Conservation (phyloP, 306 rosid genomes). For the Betula pendula region DNA sequence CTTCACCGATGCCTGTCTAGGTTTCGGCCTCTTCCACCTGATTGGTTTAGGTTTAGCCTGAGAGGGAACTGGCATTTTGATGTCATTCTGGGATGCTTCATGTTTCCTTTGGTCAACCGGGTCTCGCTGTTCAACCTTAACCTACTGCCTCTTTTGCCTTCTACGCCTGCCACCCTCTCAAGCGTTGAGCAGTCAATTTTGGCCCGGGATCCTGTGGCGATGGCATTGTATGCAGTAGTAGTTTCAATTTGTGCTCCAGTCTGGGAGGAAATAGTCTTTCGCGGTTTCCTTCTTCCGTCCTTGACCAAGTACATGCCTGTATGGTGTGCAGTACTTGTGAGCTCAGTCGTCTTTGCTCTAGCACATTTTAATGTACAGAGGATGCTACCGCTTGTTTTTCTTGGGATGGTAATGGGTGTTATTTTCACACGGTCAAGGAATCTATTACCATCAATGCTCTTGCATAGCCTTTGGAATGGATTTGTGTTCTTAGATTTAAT, state of each 20-base stretch:
- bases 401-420: constrained; percentile 91
- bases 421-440: constrained; percentile 86
- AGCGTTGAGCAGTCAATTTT: constrained; percentile 89
- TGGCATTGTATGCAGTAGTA: constrained; percentile 75
- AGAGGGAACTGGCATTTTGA: constrained; percentile 86
- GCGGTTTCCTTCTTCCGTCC: constrained; percentile 94
- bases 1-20: constrained; percentile 77
- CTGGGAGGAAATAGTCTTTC: constrained; percentile 95
- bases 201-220: constrained; percentile 92
- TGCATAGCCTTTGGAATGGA: constrained; percentile 99
- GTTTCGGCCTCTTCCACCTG: constrained; percentile 86
- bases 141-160: constrained; percentile 78
- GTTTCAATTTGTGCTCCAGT: constrained; percentile 92
- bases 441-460: constrained; percentile 84
- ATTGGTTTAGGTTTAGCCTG: constrained; percentile 85
- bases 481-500: constrained; percentile 81
- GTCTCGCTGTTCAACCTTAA: constrained; percentile 85
- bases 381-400: constrained; percentile 90
- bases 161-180: constrained; percentile 71
- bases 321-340: constrained; percentile 86
- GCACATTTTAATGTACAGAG: constrained; percentile 93
- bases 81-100: constrained; percentile 81
- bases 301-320: constrained; percentile 94
- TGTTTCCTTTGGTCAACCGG: constrained; percentile 84
- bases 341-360: constrained; percentile 84